Evolutionary conservation across 2,329 filamentous ascomycete species (phyloP).

Genomic region (Fusarium denticulatum): DNA sequence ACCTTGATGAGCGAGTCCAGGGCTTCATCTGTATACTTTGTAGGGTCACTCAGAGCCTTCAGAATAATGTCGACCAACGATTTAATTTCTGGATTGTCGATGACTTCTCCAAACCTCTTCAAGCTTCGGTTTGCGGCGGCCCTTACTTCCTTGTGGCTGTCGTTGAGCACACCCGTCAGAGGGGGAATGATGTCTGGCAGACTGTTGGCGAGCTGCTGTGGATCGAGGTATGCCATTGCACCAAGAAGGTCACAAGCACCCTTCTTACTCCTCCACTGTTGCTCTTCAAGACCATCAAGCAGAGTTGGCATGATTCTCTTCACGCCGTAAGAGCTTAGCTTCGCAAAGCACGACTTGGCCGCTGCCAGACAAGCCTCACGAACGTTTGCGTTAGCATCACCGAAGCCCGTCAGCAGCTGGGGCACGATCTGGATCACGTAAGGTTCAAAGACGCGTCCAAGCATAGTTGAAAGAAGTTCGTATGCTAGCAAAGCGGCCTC

Average conservation of each 20-base stretch:
- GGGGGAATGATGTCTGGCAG: conserved; percentile 97
- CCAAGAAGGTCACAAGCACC: conserved; percentile 96
- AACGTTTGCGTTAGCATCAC: conserved; percentile 87
- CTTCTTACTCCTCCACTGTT: conserved; percentile 98
- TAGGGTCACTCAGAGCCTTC: conserved; percentile 96
- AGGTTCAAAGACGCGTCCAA: conserved; percentile 91
- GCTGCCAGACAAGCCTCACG: conserved; percentile 92
- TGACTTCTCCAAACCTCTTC: conserved; percentile 98
- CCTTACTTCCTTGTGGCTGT: conserved; percentile 97
- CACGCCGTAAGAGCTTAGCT: conserved; percentile 93
- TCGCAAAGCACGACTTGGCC: conserved; percentile 93
- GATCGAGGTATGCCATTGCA: conserved; percentile 98
- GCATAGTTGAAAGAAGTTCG: conserved; percentile 85
- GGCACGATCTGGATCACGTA: conserved; percentile 97
- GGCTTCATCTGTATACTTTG: conserved; percentile 95
- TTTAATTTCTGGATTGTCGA: conserved; percentile 97
- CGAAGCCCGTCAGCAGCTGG: conserved; percentile 87
- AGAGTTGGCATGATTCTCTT: conserved; percentile 93
- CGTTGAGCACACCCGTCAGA: conserved; percentile 90
- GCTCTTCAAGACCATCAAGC: conserved; percentile 89
- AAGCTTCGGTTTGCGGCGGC: conserved; percentile 92
- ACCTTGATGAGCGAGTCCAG: conserved; percentile 95
- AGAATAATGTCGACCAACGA: conserved; percentile 88
- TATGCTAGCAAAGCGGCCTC: conserved; percentile 91
- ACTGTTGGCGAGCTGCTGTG: conserved; percentile 90